Percentiles rank a stretch among this genome's conserved stretches.
Conservation (phyloP, 2,329 filamentous ascomycete genomes). For the Davidsoniella neocaledoniae region DNA sequence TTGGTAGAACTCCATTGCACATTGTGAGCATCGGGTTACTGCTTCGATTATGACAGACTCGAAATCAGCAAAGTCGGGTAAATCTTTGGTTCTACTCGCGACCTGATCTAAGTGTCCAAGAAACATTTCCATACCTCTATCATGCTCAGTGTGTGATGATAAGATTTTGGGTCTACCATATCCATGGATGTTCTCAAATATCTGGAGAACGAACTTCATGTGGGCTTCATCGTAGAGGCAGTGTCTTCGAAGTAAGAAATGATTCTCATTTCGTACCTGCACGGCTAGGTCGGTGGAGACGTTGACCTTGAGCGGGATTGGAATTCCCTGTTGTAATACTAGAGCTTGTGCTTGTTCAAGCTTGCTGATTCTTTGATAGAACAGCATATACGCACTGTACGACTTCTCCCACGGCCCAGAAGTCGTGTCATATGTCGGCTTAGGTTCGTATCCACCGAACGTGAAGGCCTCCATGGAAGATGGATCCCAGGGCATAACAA, state of each 20-base stretch:
- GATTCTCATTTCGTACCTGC: conserved; percentile 58
- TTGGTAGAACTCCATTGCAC: conserved; percentile 40
- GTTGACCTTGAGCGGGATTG: conserved; percentile 23
- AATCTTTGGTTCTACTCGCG: conserved; percentile 52
- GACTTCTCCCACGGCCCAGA: conserved; percentile 44
- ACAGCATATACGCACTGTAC: conserved; percentile 92
- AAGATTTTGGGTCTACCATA: too few relatives aligned
- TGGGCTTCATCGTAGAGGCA: conserved; percentile 64
- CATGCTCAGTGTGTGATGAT: conserved; percentile 29
- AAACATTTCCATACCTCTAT: conserved; percentile 35
- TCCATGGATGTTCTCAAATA: conserved; percentile 38
- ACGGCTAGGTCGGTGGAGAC: conserved; percentile 31
- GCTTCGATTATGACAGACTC: conserved; percentile 31
- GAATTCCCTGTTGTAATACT: too few relatives aligned
- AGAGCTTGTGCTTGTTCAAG: conserved; percentile 31
- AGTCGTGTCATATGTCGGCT: conserved; percentile 28
- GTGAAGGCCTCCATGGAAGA: conserved; percentile 56
- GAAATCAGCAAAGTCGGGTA: conserved; percentile 43
- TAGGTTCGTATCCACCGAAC: conserved; percentile 55
- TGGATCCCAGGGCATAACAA: conserved; percentile 60
- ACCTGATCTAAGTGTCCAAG: conserved; percentile 60
- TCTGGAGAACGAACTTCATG: conserved; percentile 44
- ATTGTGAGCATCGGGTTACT: conserved; percentile 33
- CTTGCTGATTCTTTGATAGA: conserved; percentile 69
- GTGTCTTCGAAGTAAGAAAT: conserved; percentile 55